Percentiles rank a stretch among this genome's conserved stretches.
These are phyloP conservation scores for Chimonanthus salicifolius DNA, from an alignment of 164 flowering plant species.

Conservation along the genomic window DNA sequence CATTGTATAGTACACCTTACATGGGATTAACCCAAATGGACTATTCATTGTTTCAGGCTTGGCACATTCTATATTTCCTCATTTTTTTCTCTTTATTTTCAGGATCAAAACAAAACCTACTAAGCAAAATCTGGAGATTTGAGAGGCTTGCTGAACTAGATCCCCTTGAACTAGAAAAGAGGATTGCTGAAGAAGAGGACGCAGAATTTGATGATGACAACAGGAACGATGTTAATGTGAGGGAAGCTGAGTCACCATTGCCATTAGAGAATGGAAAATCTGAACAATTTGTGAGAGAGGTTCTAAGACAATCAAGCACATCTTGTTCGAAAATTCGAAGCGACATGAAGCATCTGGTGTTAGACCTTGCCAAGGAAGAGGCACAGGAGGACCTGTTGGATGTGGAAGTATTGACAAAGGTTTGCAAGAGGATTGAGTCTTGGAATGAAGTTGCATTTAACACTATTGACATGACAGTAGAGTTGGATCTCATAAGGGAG, in stretches of 20 bases:
- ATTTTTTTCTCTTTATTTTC: conserved; percentile 12
- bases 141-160: conserved; percentile 69
- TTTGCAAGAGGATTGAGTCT: neutral
- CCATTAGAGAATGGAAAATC: neutral
- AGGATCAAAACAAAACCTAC: conserved; percentile 66
- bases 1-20: neutral
- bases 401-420: conserved; percentile 21
- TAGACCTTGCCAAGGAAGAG: conserved; percentile 56
- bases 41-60: neutral
- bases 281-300: neutral
- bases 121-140: conserved; percentile 63
- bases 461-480: neutral
- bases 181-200: conserved; percentile 38
- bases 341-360: conserved; percentile 28
- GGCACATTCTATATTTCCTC: neutral
- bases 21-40: neutral
- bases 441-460: neutral
- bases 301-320: neutral
- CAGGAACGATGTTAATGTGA: neutral
- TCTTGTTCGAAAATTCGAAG: neutral
- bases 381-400: conserved; percentile 7
- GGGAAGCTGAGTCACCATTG: neutral
- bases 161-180: conserved; percentile 72
- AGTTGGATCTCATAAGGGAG: neutral
- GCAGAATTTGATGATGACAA: neutral